These are phyloP conservation scores for Pseudovirgaria hyperparasitica DNA, from an alignment of 2,329 filamentous ascomycete genomes.

Conservation along the genomic window DNA sequence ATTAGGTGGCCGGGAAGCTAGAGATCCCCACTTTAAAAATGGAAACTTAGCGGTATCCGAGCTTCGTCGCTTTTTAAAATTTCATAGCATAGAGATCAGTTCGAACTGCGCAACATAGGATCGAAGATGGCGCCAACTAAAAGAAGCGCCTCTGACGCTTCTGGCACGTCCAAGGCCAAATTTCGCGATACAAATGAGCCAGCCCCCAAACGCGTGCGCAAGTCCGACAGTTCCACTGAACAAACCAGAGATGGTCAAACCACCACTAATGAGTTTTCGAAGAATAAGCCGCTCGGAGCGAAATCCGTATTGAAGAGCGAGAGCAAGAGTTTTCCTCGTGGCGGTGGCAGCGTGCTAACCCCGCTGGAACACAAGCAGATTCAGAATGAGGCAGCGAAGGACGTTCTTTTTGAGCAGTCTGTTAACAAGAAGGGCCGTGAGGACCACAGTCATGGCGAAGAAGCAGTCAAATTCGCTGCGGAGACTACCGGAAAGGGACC, in stretches of 20 bases:
- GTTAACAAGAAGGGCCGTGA: slow-evolving; percentile 45
- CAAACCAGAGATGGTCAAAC: slow-evolving; percentile 13
- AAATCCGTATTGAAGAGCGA: slow-evolving; percentile 53
- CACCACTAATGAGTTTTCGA: slow-evolving; percentile 11
- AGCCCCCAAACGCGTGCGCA: slow-evolving; percentile 23
- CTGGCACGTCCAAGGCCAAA: slow-evolving; percentile 17
- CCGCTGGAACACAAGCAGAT: slow-evolving; percentile 96
- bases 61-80: too few species aligned
- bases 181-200: slow-evolving; percentile 16
- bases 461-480: slow-evolving; percentile 25
- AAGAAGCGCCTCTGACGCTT: slow-evolving; percentile 29
- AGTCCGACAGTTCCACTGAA: slow-evolving; percentile 18
- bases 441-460: slow-evolving; percentile 32
- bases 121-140: slow-evolving; percentile 32
- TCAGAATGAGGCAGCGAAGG: slow-evolving; percentile 79
- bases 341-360: slow-evolving; percentile 79
- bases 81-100: too few species aligned
- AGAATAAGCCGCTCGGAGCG: slow-evolving; percentile 18
- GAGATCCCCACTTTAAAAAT: too few species aligned
- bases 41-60: too few species aligned
- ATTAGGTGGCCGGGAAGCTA: too few species aligned
- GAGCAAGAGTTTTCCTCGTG: slow-evolving; percentile 82
- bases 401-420: slow-evolving; percentile 77
- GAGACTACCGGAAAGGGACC: slow-evolving; percentile 35
- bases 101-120: too few species aligned